Evolutionary conservation across 441 rosid genomes (phyloP).

Genomic region (Mallotus repandus): DNA sequence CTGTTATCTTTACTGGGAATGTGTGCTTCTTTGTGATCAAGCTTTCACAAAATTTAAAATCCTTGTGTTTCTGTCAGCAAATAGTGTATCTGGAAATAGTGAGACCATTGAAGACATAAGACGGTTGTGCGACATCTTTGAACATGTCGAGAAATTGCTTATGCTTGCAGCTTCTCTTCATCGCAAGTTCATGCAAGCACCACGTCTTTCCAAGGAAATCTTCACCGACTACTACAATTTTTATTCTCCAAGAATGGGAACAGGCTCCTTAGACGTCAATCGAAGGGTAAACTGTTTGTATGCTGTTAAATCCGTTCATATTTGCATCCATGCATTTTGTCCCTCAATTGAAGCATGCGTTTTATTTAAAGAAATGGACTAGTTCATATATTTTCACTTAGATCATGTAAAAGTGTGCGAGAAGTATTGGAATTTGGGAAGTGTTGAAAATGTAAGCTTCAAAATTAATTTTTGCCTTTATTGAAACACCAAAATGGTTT

Average conservation of each 20-base stretch:
- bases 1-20: background rate
- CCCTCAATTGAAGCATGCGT: background rate
- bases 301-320: background rate
- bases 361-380: background rate
- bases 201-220: conserved; percentile 63
- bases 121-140: conserved; percentile 66
- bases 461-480: background rate
- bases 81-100: conserved; percentile 42
- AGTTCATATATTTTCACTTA: background rate
- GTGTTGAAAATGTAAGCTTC: background rate
- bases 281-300: conserved; percentile 44
- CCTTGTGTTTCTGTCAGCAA: conserved; percentile 44
- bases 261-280: conserved; percentile 39
- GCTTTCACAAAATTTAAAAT: background rate
- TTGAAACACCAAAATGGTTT: background rate
- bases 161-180: conserved; percentile 90
- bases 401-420: background rate
- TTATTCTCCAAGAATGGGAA: conserved; percentile 69
- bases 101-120: conserved; percentile 65
- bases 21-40: background rate
- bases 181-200: conserved; percentile 70
- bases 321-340: background rate
- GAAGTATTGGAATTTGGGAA: background rate
- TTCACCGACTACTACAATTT: conserved; percentile 65
- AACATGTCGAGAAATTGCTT: conserved; percentile 76